Evolutionary conservation across 768 basidiomycete species (phyloP).

Genomic region (Dioszegia hungarica): DNA sequence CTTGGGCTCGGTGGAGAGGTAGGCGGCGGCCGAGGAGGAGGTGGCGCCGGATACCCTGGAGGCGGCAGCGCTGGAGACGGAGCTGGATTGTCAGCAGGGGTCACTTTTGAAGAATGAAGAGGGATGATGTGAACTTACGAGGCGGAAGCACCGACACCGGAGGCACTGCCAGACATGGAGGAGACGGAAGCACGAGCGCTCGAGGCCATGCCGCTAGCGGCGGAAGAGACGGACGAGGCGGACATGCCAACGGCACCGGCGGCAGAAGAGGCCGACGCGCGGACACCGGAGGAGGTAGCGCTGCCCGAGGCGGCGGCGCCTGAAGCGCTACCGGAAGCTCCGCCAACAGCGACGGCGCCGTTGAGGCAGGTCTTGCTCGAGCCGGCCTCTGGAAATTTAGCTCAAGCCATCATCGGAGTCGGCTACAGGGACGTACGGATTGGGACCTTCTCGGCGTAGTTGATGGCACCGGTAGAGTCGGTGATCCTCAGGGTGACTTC

Average conservation of each 20-base stretch:
- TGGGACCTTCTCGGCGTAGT: slow-evolving; percentile 17
- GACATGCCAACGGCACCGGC: slow-evolving; percentile 5
- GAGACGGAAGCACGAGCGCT: slow-evolving; percentile 1
- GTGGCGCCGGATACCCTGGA: not conserved
- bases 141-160: not conserved
- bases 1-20: not conserved
- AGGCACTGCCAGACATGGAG: not conserved
- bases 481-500: slow-evolving; percentile 58
- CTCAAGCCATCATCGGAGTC: too few species aligned
- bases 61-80: not conserved
- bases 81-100: not conserved
- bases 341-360: not conserved
- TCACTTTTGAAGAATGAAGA: not conserved
- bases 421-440: slow-evolving; percentile 13
- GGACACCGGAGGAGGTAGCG: slow-evolving; percentile 1
- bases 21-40: slow-evolving; percentile 2
- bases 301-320: slow-evolving; percentile 1
- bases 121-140: too few species aligned
- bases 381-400: not conserved
- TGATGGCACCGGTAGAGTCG: slow-evolving; percentile 57
- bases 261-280: slow-evolving; percentile 9
- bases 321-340: not conserved
- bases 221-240: slow-evolving; percentile 8
- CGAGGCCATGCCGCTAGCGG: slow-evolving; percentile 1
- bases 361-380: slow-evolving; percentile 2